Evolutionary conservation across 2,329 filamentous ascomycete genomes (phyloP), one percentile per base, ranked within the genome.

Genomic region (Nannizziopsis arthrosporioides): DNA sequence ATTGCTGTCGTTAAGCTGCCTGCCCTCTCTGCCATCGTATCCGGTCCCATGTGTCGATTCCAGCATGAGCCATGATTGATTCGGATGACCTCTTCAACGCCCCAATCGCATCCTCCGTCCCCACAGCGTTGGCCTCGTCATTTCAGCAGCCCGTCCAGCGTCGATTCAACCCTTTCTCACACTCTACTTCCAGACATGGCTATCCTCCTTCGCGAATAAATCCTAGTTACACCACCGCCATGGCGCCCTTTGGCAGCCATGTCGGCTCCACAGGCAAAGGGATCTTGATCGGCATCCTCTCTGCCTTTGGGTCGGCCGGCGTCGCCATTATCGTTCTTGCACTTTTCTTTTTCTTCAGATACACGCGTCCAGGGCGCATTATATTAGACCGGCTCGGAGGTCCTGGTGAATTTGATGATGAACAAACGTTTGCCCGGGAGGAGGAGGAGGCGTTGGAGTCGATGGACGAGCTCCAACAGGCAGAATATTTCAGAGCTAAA

Each of bases 371-470:
- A 44, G 90, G 90, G 38, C 80, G 90, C 57, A 95, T 98, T 61
- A 79, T 96, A 54, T 77, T 98, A 57, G 92, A 98, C 70, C 82
- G 90, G 55, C 83, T 98, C 65, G 88, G 88, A 40, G 77, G 90
- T 51, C 92, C 92, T 0, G 92, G 92, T 59, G 92, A 96, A 69
- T 98, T 88, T 66, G 92, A 98, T 64, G 92, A 98, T 68, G 92
- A 96, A 66, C 90, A 96, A 69, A 85, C 87, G 9, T 95, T 94
- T 70, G 76, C 82, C 55, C 81, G 85, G 61, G 92, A 96, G 66
- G 92, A 98, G 77, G 88, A 86, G 32, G 88, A 95, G 67, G 92
- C 92, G 50, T 70, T 98, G 64, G 90, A 94, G 72, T 77, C 78
- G 50, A 98, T 98, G 92, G 89, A 95, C 63, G 92, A 96, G 58